phyloP scores from a whole-genome alignment of 1,139 yeast genomes.

The Candida sp. region DNA sequence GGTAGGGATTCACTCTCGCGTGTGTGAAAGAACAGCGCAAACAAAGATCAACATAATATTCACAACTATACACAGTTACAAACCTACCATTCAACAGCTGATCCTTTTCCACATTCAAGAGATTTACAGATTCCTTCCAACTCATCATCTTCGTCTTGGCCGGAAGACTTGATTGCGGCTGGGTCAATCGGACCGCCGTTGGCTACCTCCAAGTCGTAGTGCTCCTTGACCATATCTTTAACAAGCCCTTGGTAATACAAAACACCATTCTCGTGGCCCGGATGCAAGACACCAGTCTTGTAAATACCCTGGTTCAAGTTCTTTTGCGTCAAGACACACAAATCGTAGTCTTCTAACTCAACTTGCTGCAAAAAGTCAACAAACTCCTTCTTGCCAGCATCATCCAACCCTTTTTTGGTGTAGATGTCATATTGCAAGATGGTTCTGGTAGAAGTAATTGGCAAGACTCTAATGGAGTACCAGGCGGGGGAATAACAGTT shows the following conservation, averaged over 20 bases:
- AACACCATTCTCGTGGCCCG: conserved; percentile 61
- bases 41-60: no score
- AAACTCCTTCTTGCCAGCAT: conserved; percentile 57
- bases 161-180: conserved; percentile 45
- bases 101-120: conserved; percentile 40
- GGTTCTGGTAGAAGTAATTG: conserved; percentile 55
- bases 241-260: conserved; percentile 59
- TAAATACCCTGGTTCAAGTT: conserved; percentile 64
- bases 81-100: conserved; percentile 12
- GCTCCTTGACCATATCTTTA: conserved; percentile 62
- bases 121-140: conserved; percentile 53
- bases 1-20: no score
- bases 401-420: conserved; percentile 60
- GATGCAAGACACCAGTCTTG: conserved; percentile 61
- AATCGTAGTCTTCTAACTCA: conserved; percentile 61
- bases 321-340: conserved; percentile 62
- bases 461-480: conserved; percentile 65
- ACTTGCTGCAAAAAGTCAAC: conserved; percentile 66
- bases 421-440: conserved; percentile 63
- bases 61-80: no score
- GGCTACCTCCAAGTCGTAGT: conserved; percentile 46
- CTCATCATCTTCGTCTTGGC: conserved; percentile 51
- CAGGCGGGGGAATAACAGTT: conserved; percentile 71
- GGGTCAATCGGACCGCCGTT: conserved; percentile 55
- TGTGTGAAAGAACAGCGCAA: no score